Conservation (phyloP, 78 protist genomes). For the Trichosphaerium sp. region DNA sequence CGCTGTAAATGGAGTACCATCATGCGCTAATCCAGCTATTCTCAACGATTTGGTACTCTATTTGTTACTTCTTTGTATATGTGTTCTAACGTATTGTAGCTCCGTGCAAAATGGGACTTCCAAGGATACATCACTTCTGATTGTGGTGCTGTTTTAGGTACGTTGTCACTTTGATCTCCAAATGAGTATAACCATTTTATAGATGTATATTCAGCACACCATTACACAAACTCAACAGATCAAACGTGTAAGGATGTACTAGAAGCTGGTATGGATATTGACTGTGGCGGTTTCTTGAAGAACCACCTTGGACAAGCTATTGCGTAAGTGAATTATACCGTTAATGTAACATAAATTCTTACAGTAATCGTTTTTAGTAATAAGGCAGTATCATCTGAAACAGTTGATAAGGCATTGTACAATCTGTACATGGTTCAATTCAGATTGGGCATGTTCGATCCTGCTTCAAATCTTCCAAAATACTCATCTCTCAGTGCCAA, state of each 20-base stretch:
- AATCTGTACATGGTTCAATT: neutral
- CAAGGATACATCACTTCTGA: slow-evolving; percentile 34
- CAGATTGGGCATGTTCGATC: slow-evolving; percentile 24
- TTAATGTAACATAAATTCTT: too few relatives aligned
- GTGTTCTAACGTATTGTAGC: slow-evolving; percentile 13
- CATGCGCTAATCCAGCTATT: too few relatives aligned
- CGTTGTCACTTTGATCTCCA: too few relatives aligned
- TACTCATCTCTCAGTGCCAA: neutral
- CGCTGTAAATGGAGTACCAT: slow-evolving; percentile 30
- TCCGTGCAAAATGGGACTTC: slow-evolving; percentile 19
- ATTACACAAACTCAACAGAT: neutral
- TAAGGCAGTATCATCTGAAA: too few relatives aligned
- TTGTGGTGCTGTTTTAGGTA: slow-evolving; percentile 10
- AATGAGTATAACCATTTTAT: too few relatives aligned
- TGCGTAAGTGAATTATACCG: too few relatives aligned
- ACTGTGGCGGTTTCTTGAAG: slow-evolving; percentile 12
- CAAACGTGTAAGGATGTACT: neutral
- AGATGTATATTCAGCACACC: neutral
- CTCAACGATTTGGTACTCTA: neutral
- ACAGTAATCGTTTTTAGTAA: too few relatives aligned
- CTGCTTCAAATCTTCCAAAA: too few relatives aligned
- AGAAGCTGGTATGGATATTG: slow-evolving; percentile 7
- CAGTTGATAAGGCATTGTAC: neutral
- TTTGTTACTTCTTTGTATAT: neutral
- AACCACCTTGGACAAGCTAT: too few relatives aligned